phyloP scores from a whole-genome alignment of 192 early-diverging fungal species.

The Tieghemiomyces parasiticus region DNA sequence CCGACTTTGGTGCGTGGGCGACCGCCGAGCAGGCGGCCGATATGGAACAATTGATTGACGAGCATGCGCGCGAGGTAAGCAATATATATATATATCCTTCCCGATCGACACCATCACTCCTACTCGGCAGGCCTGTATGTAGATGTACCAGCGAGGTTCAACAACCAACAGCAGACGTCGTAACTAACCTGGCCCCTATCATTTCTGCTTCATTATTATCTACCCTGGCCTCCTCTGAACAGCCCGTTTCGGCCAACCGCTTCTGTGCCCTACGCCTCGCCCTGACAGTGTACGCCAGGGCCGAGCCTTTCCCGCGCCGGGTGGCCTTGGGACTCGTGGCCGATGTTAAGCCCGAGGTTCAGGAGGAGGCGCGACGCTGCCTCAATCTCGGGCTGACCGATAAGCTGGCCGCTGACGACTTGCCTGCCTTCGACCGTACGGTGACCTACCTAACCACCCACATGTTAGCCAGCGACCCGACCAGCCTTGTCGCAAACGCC shows the following conservation, averaged over 20 bases:
- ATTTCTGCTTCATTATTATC: too few species aligned
- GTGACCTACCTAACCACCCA: too few species aligned
- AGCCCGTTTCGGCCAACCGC: constrained; percentile 23
- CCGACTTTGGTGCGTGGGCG: constrained; percentile 19
- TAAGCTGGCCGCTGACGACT: constrained; percentile 15
- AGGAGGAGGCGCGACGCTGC: constrained; percentile 36
- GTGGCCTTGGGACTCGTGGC: constrained; percentile 10
- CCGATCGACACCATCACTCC: too few species aligned
- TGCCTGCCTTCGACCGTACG: constrained; percentile 32
- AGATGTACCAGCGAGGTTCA: too few species aligned
- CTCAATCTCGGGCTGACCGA: constrained; percentile 19
- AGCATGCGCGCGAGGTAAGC: constrained; percentile 30
- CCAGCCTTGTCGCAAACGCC: neutral
- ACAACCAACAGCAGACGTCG: too few species aligned
- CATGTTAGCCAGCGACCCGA: neutral
- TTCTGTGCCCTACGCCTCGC: constrained; percentile 43
- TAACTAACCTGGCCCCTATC: too few species aligned
- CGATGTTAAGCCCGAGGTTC: constrained; percentile 32
- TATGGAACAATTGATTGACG: constrained; percentile 35
- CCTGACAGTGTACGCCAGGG: constrained; percentile 40
- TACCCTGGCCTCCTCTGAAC: too few species aligned
- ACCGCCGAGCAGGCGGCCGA: constrained; percentile 12
- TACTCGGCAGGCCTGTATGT: too few species aligned
- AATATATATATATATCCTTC: too few species aligned
- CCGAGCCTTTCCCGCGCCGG: constrained; percentile 17